phyloP scores from a whole-genome alignment of 2,329 filamentous ascomycete species.

The Venturia aucupariae region DNA sequence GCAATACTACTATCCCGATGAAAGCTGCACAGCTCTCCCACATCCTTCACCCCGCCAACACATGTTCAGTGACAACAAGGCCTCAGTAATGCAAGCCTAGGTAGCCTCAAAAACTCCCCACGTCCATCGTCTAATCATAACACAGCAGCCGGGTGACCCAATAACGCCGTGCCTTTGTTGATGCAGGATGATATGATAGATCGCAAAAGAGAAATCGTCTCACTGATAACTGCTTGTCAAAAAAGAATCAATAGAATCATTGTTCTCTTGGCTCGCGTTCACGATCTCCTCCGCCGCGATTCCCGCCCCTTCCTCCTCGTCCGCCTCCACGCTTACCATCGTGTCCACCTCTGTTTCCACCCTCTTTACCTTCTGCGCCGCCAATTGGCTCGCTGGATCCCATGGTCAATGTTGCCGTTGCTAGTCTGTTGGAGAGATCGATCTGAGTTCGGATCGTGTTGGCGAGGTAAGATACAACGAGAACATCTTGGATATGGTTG shows the following conservation, averaged over 20 bases:
- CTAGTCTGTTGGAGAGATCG: conserved; percentile 90
- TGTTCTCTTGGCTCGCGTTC: conserved; percentile 14
- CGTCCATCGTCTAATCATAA: conserved; percentile 3
- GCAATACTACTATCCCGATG: no score
- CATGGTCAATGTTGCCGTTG: conserved; percentile 49
- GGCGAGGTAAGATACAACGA: conserved; percentile 95
- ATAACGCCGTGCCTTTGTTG: conserved; percentile 5
- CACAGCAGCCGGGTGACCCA: conserved; percentile 2
- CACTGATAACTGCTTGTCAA: background rate
- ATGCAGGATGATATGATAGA: conserved; percentile 7
- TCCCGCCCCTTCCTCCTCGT: conserved; percentile 23
- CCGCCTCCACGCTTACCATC: conserved; percentile 22
- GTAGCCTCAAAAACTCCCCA: background rate
- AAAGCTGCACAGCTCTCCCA: background rate
- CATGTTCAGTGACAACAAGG: background rate
- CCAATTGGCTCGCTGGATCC: conserved; percentile 31
- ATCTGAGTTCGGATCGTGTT: conserved; percentile 99
- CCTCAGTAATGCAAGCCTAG: no score
- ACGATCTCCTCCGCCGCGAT: conserved; percentile 13
- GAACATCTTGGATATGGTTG: conserved; percentile 98
- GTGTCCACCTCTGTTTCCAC: conserved; percentile 22
- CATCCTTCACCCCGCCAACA: background rate
- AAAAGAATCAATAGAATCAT: background rate
- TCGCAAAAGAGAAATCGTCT: conserved; percentile 2
- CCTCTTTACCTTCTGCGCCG: conserved; percentile 19